A percentile compares a stretch with the other conserved stretches of the same genome.
Conservation (phyloP, 495 filamentous ascomycete species). For the Sphaerosporella brunnea region DNA sequence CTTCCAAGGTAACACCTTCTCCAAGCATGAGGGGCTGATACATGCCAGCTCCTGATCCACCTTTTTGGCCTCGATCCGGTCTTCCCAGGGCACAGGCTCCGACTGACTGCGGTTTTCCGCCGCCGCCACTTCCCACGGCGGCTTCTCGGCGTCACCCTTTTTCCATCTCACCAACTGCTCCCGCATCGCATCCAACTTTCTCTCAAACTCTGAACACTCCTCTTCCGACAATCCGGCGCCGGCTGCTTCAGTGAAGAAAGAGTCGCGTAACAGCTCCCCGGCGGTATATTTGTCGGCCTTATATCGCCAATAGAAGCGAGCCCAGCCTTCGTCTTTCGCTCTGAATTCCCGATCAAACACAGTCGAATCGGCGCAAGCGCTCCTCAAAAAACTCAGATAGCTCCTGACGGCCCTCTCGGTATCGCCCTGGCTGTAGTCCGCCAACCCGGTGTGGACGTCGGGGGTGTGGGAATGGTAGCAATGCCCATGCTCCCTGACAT, state of each 20-base stretch:
- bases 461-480: constrained; percentile 5
- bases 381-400: constrained; percentile 7
- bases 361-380: constrained; percentile 1
- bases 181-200: constrained; percentile 1
- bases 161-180: not conserved
- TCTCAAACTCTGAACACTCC: constrained; percentile 1
- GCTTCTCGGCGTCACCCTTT: not conserved
- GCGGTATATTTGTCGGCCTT: not conserved
- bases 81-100: not conserved
- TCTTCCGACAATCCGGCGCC: not conserved
- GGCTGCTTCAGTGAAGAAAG: constrained; percentile 1
- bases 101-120: not conserved
- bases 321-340: not conserved
- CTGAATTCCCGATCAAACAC: constrained; percentile 6
- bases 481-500: constrained; percentile 18
- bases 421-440: constrained; percentile 1
- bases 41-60: constrained; percentile 4
- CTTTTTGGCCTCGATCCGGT: not conserved
- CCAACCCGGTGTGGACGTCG: not conserved
- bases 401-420: constrained; percentile 2
- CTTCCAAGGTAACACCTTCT: constrained; percentile 3
- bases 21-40: not conserved
- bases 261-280: not conserved
- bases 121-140: not conserved
- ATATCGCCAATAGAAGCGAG: constrained; percentile 6